A percentile compares a stretch with the other conserved stretches of the same genome.
Conservation (phyloP, 441 rosid genomes). For the Mallotus repandus region DNA sequence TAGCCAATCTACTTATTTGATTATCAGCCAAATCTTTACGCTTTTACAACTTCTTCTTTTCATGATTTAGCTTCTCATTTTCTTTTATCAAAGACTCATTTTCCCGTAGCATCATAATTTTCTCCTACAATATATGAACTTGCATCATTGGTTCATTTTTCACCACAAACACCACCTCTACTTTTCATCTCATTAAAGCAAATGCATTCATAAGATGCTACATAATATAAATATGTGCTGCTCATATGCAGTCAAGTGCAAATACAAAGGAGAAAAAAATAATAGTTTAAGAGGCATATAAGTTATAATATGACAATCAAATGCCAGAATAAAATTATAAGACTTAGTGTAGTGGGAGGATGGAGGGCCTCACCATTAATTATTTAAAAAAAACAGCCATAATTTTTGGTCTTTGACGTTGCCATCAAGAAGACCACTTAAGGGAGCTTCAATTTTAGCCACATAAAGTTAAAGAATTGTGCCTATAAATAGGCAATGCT, state of each 20-base stretch:
- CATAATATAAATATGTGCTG: not conserved
- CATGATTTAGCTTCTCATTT: constrained; percentile 50
- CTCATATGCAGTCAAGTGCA: not conserved
- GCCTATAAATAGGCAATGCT: too few species aligned
- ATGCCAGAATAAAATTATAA: not conserved
- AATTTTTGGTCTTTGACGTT: too few species aligned
- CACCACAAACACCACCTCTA: constrained; percentile 1
- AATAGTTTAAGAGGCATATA: not conserved
- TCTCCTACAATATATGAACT: constrained; percentile 60
- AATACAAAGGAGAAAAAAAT: not conserved
- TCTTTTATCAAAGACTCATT: constrained; percentile 55
- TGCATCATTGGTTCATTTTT: constrained; percentile 7
- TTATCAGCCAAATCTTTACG: constrained; percentile 51
- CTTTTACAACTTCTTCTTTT: constrained; percentile 50
- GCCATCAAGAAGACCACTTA: too few species aligned
- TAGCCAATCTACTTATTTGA: constrained; percentile 58
- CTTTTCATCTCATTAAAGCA: constrained; percentile 1
- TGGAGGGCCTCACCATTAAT: too few species aligned
- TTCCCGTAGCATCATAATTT: constrained; percentile 79
- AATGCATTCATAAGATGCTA: not conserved
- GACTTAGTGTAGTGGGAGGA: too few species aligned
- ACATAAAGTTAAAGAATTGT: too few species aligned
- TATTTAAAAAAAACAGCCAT: too few species aligned
- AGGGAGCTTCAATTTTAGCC: too few species aligned
- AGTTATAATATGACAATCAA: not conserved